Evolutionary conservation across 2,329 filamentous ascomycete genomes (phyloP), one percentile per base, ranked within the genome.

Genomic region (Chrysoporthe puriensis): DNA sequence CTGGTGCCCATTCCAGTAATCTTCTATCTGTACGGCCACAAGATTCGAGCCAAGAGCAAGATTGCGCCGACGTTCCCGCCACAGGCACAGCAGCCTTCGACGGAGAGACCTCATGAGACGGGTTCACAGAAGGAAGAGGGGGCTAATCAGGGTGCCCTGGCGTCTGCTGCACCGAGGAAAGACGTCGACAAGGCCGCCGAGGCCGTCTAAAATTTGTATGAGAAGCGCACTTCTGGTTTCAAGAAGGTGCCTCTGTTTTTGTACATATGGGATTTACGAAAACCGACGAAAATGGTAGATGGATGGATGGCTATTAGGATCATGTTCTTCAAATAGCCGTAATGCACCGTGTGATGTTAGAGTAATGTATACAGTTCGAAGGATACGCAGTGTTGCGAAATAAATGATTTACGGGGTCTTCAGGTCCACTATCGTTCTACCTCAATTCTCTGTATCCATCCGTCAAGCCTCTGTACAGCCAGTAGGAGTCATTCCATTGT

Each of bases 1-100:
- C 79, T 90, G 16, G 82, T 88, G 0, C 88, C 88, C 0, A 90
- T 91, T 62, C 89, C 89, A 14, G 81, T 90, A 62, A 74, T 86
- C 70, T 90, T 91, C 73, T 88, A 85, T 76, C 75, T 84, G 61
- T 90, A 88, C 74, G 88, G 89, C 57, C 79, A 78, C 74, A 82
- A 77, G 75, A 86, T 91, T 70, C 82, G 89, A 50, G 74, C 78
- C 57, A 84, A 78, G 75, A 88, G 86, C 77, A 76, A 80, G 54
- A 88, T 85, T 72, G 88, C 88, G 0, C 87, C 87, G 0, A 85
- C 83, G 0, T 67, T 74, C 36, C 73, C 76, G 4, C 66, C 72
- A 54, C 74, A 67, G n/a, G 57, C 40, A 67, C 71, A 56, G 46
- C 46, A 62, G 63, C 36, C 44, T 14, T 4, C 44, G 32, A 14